phyloP scores from a whole-genome alignment of 345 rosid species.

The Brassica juncea region DNA sequence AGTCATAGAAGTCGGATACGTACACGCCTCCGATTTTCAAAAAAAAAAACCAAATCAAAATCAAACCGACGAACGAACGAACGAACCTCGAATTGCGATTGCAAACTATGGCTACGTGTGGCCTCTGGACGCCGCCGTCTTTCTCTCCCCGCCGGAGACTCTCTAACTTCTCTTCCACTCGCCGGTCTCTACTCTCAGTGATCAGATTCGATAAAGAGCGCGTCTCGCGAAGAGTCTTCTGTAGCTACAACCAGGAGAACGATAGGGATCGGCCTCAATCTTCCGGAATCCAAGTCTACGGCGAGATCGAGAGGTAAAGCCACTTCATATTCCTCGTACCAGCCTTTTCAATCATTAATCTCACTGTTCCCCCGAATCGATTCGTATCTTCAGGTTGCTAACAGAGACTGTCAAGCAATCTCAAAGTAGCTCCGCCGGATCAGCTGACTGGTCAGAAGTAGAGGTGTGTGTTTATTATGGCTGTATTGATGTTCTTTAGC shows the following conservation, averaged over 20 bases:
- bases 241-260: slow-evolving; percentile 31
- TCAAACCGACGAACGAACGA: neutral
- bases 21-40: slow-evolving; percentile 25
- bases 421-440: slow-evolving; percentile 62
- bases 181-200: neutral
- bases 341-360: neutral
- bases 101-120: slow-evolving; percentile 31
- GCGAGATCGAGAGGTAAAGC: slow-evolving; percentile 82
- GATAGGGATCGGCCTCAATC: slow-evolving; percentile 50
- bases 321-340: neutral
- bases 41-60: neutral
- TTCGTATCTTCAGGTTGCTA: slow-evolving; percentile 56
- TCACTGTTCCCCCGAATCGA: neutral
- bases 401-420: slow-evolving; percentile 84
- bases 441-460: slow-evolving; percentile 72
- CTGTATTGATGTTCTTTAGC: neutral
- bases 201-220: neutral
- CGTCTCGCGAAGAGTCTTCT: slow-evolving; percentile 13
- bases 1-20: slow-evolving; percentile 24
- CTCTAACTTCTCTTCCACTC: slow-evolving; percentile 5
- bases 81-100: neutral
- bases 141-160: slow-evolving; percentile 32
- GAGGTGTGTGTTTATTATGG: slow-evolving; percentile 55
- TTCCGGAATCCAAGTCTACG: slow-evolving; percentile 66
- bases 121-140: slow-evolving; percentile 33